phyloP scores from a whole-genome alignment of 2,329 filamentous ascomycete species.

The Sarocladiaceae sp. region DNA sequence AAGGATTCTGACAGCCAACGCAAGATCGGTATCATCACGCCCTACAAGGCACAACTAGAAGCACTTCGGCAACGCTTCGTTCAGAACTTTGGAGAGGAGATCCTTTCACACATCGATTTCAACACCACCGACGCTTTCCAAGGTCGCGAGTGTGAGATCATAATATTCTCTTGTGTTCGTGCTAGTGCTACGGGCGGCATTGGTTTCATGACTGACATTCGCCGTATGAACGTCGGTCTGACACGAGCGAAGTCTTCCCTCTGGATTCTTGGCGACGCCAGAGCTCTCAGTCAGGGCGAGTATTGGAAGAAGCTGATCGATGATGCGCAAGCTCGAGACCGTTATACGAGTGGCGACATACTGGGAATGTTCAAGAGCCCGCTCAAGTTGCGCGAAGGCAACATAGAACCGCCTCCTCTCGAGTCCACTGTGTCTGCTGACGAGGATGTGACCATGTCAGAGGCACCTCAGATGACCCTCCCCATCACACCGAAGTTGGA shows the following conservation, averaged over 20 bases:
- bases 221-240: constrained; percentile 98
- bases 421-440: background rate
- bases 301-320: constrained; percentile 86
- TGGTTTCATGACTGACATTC: constrained; percentile 95
- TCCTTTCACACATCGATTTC: constrained; percentile 82
- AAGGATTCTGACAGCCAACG: constrained; percentile 61
- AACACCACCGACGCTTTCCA: constrained; percentile 99
- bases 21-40: constrained; percentile 95
- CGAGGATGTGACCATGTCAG: background rate
- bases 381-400: constrained; percentile 24
- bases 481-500: background rate
- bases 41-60: constrained; percentile 88
- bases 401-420: constrained; percentile 12
- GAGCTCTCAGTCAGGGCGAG: constrained; percentile 76
- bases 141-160: constrained; percentile 92
- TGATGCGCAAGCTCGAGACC: constrained; percentile 66
- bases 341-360: constrained; percentile 66
- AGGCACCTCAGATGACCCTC: background rate
- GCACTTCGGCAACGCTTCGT: constrained; percentile 73
- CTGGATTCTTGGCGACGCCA: constrained; percentile 92
- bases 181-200: constrained; percentile 90
- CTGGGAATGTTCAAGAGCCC: constrained; percentile 41
- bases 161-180: constrained; percentile 97
- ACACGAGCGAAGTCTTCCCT: constrained; percentile 94
- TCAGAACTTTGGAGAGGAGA: constrained; percentile 63